These are phyloP conservation scores for Colletotrichum sp. DNA, from an alignment of 2,329 filamentous ascomycete genomes.

Conservation along the genomic window DNA sequence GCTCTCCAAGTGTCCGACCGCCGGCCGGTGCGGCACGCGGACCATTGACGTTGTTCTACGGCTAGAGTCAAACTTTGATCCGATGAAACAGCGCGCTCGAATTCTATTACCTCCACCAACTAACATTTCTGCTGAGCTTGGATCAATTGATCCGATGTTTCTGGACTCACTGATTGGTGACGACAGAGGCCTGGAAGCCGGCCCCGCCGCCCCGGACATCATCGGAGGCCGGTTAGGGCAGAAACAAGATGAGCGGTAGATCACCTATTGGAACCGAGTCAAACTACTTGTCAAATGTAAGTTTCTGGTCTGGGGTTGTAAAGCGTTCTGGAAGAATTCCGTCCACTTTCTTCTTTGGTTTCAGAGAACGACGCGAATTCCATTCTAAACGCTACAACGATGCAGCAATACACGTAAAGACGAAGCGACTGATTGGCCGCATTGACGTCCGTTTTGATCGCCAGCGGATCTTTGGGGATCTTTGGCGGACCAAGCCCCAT, in stretches of 20 bases:
- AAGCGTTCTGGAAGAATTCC: not conserved
- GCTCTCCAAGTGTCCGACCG: not conserved
- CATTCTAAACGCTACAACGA: not conserved
- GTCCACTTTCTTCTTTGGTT: not conserved
- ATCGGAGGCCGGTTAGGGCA: not conserved
- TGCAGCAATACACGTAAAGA: not conserved
- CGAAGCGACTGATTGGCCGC: not conserved
- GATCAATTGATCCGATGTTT: not conserved
- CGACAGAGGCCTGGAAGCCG: not conserved
- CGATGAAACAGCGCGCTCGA: not conserved
- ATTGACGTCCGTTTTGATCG: not conserved
- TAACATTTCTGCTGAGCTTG: not conserved
- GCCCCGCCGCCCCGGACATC: not conserved
- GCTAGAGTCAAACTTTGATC: slow-evolving; percentile 8
- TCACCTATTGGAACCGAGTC: not conserved
- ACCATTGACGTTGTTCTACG: not conserved
- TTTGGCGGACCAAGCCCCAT: not conserved
- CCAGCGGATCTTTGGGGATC: not conserved
- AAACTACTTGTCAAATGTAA: not conserved
- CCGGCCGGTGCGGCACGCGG: not conserved
- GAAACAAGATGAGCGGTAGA: not conserved
- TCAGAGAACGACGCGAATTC: not conserved
- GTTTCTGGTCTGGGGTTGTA: no score
- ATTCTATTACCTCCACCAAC: not conserved
- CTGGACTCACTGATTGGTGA: not conserved